These are phyloP conservation scores for Biscogniauxia mediterranea DNA, from an alignment of 2,329 filamentous ascomycete genomes.

Conservation along the genomic window DNA sequence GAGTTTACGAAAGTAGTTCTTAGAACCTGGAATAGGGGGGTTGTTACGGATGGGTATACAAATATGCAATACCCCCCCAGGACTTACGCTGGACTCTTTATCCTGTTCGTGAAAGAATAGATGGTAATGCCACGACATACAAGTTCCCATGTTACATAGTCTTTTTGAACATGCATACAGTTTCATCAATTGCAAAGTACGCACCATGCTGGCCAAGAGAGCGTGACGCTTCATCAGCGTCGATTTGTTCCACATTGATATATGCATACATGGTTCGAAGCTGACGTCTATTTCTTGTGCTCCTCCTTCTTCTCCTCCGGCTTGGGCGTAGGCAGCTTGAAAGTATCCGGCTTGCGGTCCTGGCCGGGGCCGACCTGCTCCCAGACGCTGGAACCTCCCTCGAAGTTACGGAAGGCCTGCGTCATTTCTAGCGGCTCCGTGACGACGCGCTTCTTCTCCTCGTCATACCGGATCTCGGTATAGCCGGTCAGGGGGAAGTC, in stretches of 20 bases:
- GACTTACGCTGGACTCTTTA: neutral
- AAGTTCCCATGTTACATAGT: too few relatives aligned
- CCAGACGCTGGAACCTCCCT: slow-evolving; percentile 76
- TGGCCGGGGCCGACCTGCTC: slow-evolving; percentile 66
- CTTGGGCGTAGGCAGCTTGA: slow-evolving; percentile 94
- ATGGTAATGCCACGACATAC: too few relatives aligned
- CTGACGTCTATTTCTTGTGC: slow-evolving; percentile 74
- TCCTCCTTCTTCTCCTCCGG: slow-evolving; percentile 90
- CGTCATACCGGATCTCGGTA: slow-evolving; percentile 95
- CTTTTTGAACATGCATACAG: too few relatives aligned
- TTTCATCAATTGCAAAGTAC: neutral
- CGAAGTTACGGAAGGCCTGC: slow-evolving; percentile 98
- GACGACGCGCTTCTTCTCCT: slow-evolving; percentile 99
- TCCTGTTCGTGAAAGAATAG: too few relatives aligned
- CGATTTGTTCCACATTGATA: slow-evolving; percentile 30
- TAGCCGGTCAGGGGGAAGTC: slow-evolving; percentile 98
- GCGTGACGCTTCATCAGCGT: slow-evolving; percentile 14
- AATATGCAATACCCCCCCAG: neutral
- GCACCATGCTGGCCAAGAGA: neutral
- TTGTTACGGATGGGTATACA: neutral
- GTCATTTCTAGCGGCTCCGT: slow-evolving; percentile 97
- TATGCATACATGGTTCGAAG: slow-evolving; percentile 30
- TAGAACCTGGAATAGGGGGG: too few relatives aligned
- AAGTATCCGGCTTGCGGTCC: slow-evolving; percentile 78
- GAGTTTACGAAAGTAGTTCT: too few relatives aligned